These are phyloP conservation scores for Saturnispora halmiae DNA, from an alignment of 805 yeast genomes.

Conservation along the genomic window DNA sequence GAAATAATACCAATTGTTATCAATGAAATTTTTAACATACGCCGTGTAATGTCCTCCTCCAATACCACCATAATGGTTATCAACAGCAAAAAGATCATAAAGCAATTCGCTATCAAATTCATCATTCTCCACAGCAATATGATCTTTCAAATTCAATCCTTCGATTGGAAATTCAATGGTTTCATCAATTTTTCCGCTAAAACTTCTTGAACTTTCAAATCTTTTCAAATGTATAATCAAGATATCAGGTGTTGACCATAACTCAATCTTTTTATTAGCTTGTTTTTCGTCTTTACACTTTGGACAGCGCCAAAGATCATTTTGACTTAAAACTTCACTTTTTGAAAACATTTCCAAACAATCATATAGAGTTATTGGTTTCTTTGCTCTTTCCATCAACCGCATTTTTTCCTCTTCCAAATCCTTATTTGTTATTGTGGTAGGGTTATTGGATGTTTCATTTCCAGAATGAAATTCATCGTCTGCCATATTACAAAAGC, in stretches of 20 bases:
- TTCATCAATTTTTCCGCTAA: slow-evolving; percentile 83
- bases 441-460: slow-evolving; percentile 50
- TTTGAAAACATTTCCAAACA: slow-evolving; percentile 68
- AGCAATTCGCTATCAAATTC: slow-evolving; percentile 32
- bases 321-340: slow-evolving; percentile 78
- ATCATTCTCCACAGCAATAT: slow-evolving; percentile 32
- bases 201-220: slow-evolving; percentile 73
- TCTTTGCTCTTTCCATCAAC: slow-evolving; percentile 24
- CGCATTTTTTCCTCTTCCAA: slow-evolving; percentile 36
- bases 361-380: slow-evolving; percentile 53
- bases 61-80: slow-evolving; percentile 90
- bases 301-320: slow-evolving; percentile 93
- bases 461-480: slow-evolving; percentile 38
- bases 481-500: slow-evolving; percentile 42
- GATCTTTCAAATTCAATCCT: slow-evolving; percentile 63
- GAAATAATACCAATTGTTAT: slow-evolving; percentile 77
- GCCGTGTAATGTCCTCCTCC: slow-evolving; percentile 99
- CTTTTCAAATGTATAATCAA: slow-evolving; percentile 84
- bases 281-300: slow-evolving; percentile 79
- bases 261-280: slow-evolving; percentile 82
- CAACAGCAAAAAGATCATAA: slow-evolving; percentile 87
- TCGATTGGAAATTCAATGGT: slow-evolving; percentile 81
- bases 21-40: slow-evolving; percentile 68
- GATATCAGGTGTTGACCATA: slow-evolving; percentile 92
- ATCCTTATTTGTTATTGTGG: slow-evolving; percentile 42